These are phyloP conservation scores for Austroboletus eburneus DNA, from an alignment of 768 basidiomycete genomes.

Conservation along the genomic window DNA sequence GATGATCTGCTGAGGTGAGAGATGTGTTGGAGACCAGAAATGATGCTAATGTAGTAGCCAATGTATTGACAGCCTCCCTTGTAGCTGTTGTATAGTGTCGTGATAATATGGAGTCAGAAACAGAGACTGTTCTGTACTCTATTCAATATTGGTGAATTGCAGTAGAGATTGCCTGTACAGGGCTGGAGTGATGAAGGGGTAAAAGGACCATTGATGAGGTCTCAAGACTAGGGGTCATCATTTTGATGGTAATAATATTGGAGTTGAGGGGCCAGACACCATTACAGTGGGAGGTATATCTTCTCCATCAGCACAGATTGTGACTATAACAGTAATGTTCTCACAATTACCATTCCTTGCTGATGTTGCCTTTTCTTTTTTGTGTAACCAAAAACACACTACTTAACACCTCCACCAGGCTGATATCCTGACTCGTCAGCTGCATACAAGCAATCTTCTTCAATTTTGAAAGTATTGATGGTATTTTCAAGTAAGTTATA, in stretches of 20 bases:
- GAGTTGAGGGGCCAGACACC: slow-evolving; percentile 1
- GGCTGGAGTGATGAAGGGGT: background rate
- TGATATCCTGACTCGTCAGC: too few species aligned
- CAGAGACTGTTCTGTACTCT: background rate
- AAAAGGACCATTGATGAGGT: background rate
- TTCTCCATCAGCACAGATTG: too few species aligned
- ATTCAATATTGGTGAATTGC: background rate
- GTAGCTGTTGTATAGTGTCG: background rate
- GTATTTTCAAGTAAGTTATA: too few species aligned
- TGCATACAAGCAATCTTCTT: too few species aligned
- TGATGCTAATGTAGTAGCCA: background rate
- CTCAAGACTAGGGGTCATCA: background rate
- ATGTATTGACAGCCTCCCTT: background rate
- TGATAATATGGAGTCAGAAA: too few species aligned
- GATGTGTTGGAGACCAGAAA: background rate
- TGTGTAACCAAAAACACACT: too few species aligned
- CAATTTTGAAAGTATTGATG: too few species aligned
- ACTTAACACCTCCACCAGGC: too few species aligned
- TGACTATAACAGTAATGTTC: too few species aligned
- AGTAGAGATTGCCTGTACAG: background rate
- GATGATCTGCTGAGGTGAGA: background rate
- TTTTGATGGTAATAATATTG: background rate
- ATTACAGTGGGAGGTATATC: too few species aligned
- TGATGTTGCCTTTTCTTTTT: too few species aligned
- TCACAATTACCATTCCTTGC: too few species aligned